Evolutionary conservation across 1,284 basidiomycete species (phyloP).

Genomic region (Schizophyllum commune): DNA sequence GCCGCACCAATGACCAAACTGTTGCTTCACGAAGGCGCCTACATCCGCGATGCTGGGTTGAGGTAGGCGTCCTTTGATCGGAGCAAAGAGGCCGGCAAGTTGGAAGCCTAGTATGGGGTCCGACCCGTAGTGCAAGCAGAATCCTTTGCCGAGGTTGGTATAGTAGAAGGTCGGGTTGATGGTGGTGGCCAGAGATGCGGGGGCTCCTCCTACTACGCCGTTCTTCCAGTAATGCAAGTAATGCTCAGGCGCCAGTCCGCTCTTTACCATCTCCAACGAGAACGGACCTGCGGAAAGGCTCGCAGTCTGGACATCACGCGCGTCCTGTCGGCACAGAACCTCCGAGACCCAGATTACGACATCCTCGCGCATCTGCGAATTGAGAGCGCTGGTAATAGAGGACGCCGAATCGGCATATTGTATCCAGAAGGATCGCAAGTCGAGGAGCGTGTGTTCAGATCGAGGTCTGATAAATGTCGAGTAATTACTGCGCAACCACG

Average conservation of each 20-base stretch:
- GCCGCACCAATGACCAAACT: constrained; percentile 30
- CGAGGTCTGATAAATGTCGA: constrained; percentile 24
- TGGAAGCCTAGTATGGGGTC: constrained; percentile 42
- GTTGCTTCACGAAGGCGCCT: constrained; percentile 16
- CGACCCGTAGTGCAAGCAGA: constrained; percentile 38
- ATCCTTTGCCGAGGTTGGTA: constrained; percentile 31
- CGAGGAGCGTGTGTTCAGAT: constrained; percentile 26
- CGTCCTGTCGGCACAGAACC: neutral
- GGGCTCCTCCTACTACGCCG: constrained; percentile 30
- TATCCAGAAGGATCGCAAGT: constrained; percentile 29
- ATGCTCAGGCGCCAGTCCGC: constrained; percentile 11
- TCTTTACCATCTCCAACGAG: constrained; percentile 12
- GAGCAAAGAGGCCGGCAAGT: constrained; percentile 26
- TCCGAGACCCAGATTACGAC: neutral
- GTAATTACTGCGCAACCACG: constrained; percentile 31
- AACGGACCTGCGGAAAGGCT: constrained; percentile 30
- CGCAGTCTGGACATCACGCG: neutral
- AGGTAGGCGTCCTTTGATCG: constrained; percentile 17
- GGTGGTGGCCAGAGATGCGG: constrained; percentile 19
- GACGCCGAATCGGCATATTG: constrained; percentile 18
- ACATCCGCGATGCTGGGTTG: neutral
- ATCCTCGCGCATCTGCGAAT: constrained; percentile 2
- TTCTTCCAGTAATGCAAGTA: constrained; percentile 34
- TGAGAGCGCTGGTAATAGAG: constrained; percentile 6
- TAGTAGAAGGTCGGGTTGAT: constrained; percentile 44